Conservation (phyloP, 805 yeast genomes). For the Henningerozyma blattae region DNA sequence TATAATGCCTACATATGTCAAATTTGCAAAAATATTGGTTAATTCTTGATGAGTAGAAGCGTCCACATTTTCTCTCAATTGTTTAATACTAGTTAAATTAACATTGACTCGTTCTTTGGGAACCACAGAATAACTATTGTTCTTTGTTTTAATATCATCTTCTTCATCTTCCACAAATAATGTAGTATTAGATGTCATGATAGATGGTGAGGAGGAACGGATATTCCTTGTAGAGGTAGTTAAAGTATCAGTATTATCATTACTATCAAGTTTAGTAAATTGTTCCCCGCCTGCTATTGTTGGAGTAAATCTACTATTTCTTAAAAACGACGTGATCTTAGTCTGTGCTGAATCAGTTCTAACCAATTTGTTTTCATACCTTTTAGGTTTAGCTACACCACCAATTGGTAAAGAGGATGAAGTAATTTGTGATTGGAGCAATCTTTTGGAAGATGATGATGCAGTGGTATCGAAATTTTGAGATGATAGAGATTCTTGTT, state of each 20-base stretch:
- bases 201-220: not conserved
- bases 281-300: too few relatives aligned
- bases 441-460: not conserved
- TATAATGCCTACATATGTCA: slow-evolving; percentile 71
- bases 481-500: slow-evolving; percentile 11
- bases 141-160: not conserved
- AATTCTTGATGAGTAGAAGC: slow-evolving; percentile 35
- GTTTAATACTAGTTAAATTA: slow-evolving; percentile 45
- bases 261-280: too few relatives aligned
- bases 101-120: slow-evolving; percentile 30
- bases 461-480: not conserved
- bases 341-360: slow-evolving; percentile 24
- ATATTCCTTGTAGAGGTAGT: too few relatives aligned
- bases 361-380: slow-evolving; percentile 24
- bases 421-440: not conserved
- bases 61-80: slow-evolving; percentile 42
- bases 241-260: not conserved
- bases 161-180: not conserved
- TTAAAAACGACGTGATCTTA: slow-evolving; percentile 19
- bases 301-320: not conserved
- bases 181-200: not conserved
- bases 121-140: slow-evolving; percentile 5
- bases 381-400: slow-evolving; percentile 9
- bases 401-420: too few relatives aligned
- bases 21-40: slow-evolving; percentile 55